Percentiles rank a stretch among this genome's conserved stretches.
These are phyloP conservation scores for Populus euphratica DNA, from an alignment of 345 rosid species.

Conservation along the genomic window DNA sequence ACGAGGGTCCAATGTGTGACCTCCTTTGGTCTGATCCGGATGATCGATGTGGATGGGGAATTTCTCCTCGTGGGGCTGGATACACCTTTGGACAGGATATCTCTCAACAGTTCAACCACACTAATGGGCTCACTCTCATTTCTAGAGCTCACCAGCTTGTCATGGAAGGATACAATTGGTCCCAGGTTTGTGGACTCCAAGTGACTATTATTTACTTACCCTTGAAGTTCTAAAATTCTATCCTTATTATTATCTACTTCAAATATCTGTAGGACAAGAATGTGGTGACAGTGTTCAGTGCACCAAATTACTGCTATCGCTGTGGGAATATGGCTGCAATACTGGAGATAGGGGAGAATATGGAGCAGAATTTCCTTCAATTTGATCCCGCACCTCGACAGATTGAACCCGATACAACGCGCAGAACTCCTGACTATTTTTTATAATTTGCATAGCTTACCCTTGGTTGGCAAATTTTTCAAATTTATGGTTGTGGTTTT, in stretches of 20 bases:
- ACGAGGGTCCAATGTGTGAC: slow-evolving; percentile 87
- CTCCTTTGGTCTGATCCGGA: slow-evolving; percentile 77
- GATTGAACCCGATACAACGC: slow-evolving; percentile 83
- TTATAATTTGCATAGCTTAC: slow-evolving; percentile 48
- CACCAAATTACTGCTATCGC: slow-evolving; percentile 75
- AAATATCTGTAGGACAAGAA: slow-evolving; percentile 51
- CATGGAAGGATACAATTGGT: slow-evolving; percentile 35
- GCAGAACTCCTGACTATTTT: slow-evolving; percentile 96
- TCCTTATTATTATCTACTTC: background rate
- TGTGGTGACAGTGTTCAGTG: slow-evolving; percentile 81
- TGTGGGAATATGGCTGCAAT: slow-evolving; percentile 94
- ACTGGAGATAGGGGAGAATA: slow-evolving; percentile 87
- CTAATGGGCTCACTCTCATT: slow-evolving; percentile 27
- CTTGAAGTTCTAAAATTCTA: background rate
- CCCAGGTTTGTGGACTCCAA: slow-evolving; percentile 22
- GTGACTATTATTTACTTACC: background rate
- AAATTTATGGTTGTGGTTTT: slow-evolving; percentile 31
- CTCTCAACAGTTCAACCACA: slow-evolving; percentile 29
- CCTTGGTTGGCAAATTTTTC: slow-evolving; percentile 12
- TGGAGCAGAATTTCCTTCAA: slow-evolving; percentile 95
- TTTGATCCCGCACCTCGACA: slow-evolving; percentile 95
- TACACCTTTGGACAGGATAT: slow-evolving; percentile 60
- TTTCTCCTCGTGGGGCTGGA: slow-evolving; percentile 57
- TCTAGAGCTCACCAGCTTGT: slow-evolving; percentile 36
- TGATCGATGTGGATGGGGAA: slow-evolving; percentile 57